Evolutionary conservation across 164 flowering plant species (phyloP), one percentile per base, ranked within the genome.

Genomic region (Vitis rupestris): DNA sequence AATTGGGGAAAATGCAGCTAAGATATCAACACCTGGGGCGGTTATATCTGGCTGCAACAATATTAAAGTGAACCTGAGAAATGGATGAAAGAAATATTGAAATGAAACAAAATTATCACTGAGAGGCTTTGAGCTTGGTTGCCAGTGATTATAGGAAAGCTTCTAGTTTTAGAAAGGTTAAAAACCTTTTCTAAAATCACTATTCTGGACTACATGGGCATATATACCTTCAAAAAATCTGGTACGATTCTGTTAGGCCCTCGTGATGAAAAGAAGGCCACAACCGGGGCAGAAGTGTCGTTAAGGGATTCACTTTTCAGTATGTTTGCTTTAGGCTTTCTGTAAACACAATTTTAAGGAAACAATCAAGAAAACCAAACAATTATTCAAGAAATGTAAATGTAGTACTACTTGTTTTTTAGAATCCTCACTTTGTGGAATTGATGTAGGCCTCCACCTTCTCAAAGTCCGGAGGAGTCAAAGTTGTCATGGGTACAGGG

Each of bases 1-100:
- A 31, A 17, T 13, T 0, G 63, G 72, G 1, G 76, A 50, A 48
- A 11, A 65, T n/a, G 65, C 48, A 3, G 69, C 65, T 19, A 72
- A 51, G n/a, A 72, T 70, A 0, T 63, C 67, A 13, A 54, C 58
- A 7, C 58, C 58, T 15, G 73, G 73, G 17, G 68, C 73, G 19
- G 31, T 63, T 48, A 70, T 47, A 63, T 73, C 75, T 2, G 75
- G 75, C 71, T 72, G 75, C 59, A 65, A 47, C 2, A 3, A 65
- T 50, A 9, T 7, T 31, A 53, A 11, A 16, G 14, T 9, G 9
- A 48, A 47, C 12, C 11, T 4, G 44, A 37, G 44, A 52, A 19
- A 53, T 17, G 10, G 17, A 50, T 17, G 19, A 3, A 1, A 19
- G 9, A 16, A 29, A 13, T 23, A 44, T 8, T 44, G 15, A 63